Evolutionary conservation across 441 rosid genomes (phyloP), one percentile per base, ranked within the genome.

Genomic region (Geranium incanum): DNA sequence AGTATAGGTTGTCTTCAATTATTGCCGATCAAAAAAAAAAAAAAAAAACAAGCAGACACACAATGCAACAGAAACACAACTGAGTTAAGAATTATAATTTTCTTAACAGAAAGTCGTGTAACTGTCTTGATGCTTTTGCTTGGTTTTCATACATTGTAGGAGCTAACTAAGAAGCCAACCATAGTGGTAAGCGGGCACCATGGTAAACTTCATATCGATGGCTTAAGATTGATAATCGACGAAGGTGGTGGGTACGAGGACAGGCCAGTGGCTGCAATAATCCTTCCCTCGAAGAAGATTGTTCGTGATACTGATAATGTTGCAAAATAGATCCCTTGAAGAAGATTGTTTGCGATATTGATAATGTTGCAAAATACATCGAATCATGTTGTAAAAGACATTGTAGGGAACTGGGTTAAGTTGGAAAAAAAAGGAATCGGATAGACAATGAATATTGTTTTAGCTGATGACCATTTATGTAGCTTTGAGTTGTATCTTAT

Each of bases 181-280:
- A 64, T 89, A 78, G 75, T 94, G 65, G 87, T 88, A 4, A 94
- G 98, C 33, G 95, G 97, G 0, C 91, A 88, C 87, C 97, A 90
- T 13, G 95, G 86, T 43, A 86, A 84, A 78, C 96, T 94, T 77
- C 88, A 86, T 57, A 76, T 94, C 7, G 91, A 91, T 66, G 95
- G 89, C 59, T 77, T 86, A 74, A 83, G 98, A 79, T 72, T 94
- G 83, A 81, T 88, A 67, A 85, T 94, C 16, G 97, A 94, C 67
- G 96, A 94, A 86, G 87, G 93, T 0, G 97, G 98, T 0, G 97
- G 95, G 65, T 68, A 75, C 12, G 84, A 79, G 23, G 70, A 79
- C 19, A 91, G 80, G 65, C 98, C 93, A 0, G 74, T 91, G 45
- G 97, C 91, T 59, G 98, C 96, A 5, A 78, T 86, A 5, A 78